These are phyloP conservation scores for Glebionis coronaria DNA, from an alignment of 129 eudicot genomes.

Conservation along the genomic window DNA sequence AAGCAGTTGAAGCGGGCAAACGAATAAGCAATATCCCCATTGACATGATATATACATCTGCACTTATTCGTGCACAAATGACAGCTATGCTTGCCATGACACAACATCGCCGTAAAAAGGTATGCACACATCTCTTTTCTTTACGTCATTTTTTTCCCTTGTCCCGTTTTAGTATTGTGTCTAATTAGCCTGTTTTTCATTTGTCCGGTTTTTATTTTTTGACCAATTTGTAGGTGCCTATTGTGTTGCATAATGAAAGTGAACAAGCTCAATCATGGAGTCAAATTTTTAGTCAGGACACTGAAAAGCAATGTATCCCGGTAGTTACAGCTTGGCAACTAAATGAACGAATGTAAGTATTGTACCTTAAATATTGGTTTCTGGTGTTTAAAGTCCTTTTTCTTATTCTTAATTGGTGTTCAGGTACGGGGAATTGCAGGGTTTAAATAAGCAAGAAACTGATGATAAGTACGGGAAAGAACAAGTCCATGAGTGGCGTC, in stretches of 20 bases:
- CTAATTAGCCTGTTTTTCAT: too few relatives aligned
- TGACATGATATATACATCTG: slow-evolving; percentile 77
- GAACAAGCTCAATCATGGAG: slow-evolving; percentile 91
- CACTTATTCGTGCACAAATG: slow-evolving; percentile 95
- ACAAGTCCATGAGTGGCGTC: slow-evolving; percentile 91
- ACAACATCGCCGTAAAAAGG: slow-evolving; percentile 90
- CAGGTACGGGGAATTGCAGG: slow-evolving; percentile 95
- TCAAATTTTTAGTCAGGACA: slow-evolving; percentile 81
- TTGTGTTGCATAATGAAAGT: slow-evolving; percentile 70
- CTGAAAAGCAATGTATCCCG: slow-evolving; percentile 81
- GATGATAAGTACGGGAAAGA: slow-evolving; percentile 89
- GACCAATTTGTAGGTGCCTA: slow-evolving; percentile 58
- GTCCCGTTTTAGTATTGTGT: too few relatives aligned
- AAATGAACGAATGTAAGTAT: slow-evolving; percentile 83
- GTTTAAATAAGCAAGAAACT: slow-evolving; percentile 93
- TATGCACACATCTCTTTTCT: slow-evolving; percentile 5
- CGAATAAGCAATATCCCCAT: slow-evolving; percentile 85
- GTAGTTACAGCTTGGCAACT: slow-evolving; percentile 96
- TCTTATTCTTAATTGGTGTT: slow-evolving; percentile 1
- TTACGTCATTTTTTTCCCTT: too few relatives aligned
- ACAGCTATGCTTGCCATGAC: slow-evolving; percentile 99
- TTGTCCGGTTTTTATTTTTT: neutral
- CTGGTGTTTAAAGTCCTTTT: neutral
- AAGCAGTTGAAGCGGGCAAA: slow-evolving; percentile 90
- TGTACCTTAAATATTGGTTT: neutral